phyloP scores from a whole-genome alignment of 2,329 filamentous ascomycete species.

The Chaetomium sp. region DNA sequence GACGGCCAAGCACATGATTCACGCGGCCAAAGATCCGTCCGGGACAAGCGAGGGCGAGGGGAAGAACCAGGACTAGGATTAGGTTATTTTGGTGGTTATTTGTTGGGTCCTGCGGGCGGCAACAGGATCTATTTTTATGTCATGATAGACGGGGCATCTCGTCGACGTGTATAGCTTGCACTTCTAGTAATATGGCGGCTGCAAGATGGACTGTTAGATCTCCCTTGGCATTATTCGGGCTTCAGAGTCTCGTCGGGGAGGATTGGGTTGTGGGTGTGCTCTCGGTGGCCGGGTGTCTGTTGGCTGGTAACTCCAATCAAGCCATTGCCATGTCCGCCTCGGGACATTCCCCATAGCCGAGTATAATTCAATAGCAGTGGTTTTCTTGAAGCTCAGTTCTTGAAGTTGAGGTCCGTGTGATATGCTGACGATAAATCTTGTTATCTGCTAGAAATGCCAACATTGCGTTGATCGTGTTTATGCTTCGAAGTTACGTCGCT shows the following conservation, averaged over 20 bases:
- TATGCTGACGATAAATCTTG: background rate
- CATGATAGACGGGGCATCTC: background rate
- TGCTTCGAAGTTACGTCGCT: too few species aligned
- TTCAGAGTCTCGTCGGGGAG: background rate
- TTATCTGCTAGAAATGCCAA: too few species aligned
- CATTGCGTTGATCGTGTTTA: too few species aligned
- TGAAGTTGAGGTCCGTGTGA: background rate
- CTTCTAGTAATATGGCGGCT: conserved; percentile 8
- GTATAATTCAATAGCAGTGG: conserved; percentile 5
- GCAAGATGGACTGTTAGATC: conserved; percentile 1
- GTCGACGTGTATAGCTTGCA: conserved; percentile 4
- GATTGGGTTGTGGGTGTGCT: background rate
- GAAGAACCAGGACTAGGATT: background rate
- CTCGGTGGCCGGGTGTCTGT: background rate
- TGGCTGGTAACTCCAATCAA: background rate
- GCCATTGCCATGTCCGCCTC: background rate
- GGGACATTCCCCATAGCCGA: background rate
- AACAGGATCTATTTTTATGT: background rate
- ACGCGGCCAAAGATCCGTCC: conserved; percentile 1
- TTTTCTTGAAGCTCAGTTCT: background rate
- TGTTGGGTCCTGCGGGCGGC: background rate
- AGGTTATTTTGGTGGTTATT: conserved; percentile 8
- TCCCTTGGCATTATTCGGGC: background rate
- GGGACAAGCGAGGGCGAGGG: too few species aligned
- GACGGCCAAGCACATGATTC: conserved; percentile 14